Base-by-base conservation (phyloP, 495 filamentous ascomycete genomes). In the Bacidia rubella region DNA sequence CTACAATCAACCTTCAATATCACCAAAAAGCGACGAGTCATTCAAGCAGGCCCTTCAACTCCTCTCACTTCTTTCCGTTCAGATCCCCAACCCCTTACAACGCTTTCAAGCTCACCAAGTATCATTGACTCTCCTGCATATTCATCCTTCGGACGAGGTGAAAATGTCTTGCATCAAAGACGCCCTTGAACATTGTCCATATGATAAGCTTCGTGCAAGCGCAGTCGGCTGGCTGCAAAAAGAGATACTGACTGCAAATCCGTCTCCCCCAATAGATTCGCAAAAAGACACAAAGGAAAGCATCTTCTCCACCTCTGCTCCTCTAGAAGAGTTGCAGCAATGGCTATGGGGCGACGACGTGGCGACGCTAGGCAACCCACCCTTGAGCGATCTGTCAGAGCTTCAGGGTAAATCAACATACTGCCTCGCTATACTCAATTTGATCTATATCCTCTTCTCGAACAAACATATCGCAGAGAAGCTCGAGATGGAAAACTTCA, bases 131-230 rank as follows among this genome's bases (percentile, higher is more conserved):
- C 67, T 94, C 32, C 72, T 97, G 1, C 86, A 88, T 64, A 75
- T 77, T 20, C 81, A 96, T 59, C 87, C 89, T 1, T 77, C 80
- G 1, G 76, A 83, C 41, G 64, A 76, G 0, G 74, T 78, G 25
- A 76, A 88, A 1, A 75, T 93, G 39, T 76, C 81, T 3, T 84
- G 94, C 53, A 83, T 97, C 11, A 75, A 79, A 41, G 81, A 86
- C 44, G 82, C 90, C 2, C 71, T 97, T 24, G 82, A 92, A 64
- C 78, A 94, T 55, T 85, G 56, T 9, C 81, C 83, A 4, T 86
- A 80, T 61, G 76, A 85, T 22, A 76, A 83, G 2, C 74, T 92
- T 42, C 88, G 87, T 57, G 88, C 83, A 12, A 81, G 79, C 50
- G 89, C 90, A 0, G 76, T 97, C 11, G 75, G 77, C 22, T 96